Conservation (phyloP, 306 rosid species). For the Glycyrrhiza uralensis region DNA sequence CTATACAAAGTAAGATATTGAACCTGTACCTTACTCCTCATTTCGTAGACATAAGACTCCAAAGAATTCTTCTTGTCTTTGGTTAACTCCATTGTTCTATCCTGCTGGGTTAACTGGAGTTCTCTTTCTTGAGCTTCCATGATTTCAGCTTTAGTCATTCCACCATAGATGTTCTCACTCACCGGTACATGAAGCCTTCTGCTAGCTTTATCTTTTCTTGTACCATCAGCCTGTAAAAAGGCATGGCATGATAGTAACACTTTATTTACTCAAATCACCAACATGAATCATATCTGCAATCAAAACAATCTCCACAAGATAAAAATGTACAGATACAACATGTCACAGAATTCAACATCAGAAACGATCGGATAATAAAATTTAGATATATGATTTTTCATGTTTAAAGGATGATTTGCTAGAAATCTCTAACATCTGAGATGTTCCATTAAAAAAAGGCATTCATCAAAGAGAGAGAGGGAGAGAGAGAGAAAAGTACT, state of each 20-base stretch:
- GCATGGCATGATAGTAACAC: constrained; percentile 35
- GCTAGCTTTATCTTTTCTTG: constrained; percentile 37
- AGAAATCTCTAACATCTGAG: not conserved
- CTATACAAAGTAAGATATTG: constrained; percentile 1
- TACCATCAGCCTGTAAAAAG: constrained; percentile 57
- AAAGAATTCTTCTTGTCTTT: constrained; percentile 74
- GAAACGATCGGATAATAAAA: not conserved
- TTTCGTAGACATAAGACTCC: constrained; percentile 80
- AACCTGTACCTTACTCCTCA: constrained; percentile 72
- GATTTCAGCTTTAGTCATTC: constrained; percentile 69
- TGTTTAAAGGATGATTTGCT: not conserved
- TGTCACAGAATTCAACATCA: not conserved
- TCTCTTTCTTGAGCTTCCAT: constrained; percentile 64
- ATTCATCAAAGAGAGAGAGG: not conserved
- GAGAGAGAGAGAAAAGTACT: constrained; percentile 13
- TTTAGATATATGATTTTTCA: not conserved
- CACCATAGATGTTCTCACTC: constrained; percentile 66
- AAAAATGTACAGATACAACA: constrained; percentile 14
- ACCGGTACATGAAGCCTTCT: constrained; percentile 57
- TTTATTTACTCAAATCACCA: constrained; percentile 30
- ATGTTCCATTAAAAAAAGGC: not conserved
- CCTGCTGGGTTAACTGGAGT: constrained; percentile 57
- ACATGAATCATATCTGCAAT: constrained; percentile 36
- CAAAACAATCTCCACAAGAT: constrained; percentile 33
- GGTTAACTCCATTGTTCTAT: constrained; percentile 67